These are phyloP conservation scores for Cyamopsis tetragonoloba DNA, from an alignment of 306 rosid genomes.

Conservation along the genomic window DNA sequence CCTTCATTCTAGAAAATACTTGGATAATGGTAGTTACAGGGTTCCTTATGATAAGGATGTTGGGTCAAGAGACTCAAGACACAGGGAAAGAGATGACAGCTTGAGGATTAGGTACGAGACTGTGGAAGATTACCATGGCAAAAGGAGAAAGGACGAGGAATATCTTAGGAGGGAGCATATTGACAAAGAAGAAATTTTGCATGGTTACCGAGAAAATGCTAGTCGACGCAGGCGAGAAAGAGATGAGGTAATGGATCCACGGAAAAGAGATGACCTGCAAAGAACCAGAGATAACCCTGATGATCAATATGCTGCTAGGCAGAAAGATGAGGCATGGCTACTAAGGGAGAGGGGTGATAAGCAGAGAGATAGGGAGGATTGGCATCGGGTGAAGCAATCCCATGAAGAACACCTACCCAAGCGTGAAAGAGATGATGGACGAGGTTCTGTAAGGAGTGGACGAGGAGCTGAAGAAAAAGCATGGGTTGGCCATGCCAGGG, in stretches of 20 bases:
- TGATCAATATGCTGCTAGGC: conserved; percentile 69
- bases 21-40: conserved; percentile 86
- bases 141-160: conserved; percentile 92
- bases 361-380: conserved; percentile 85
- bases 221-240: conserved; percentile 70
- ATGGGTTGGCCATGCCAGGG: conserved; percentile 67
- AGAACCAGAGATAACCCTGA: conserved; percentile 67
- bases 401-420: conserved; percentile 73
- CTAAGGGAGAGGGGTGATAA: conserved; percentile 78
- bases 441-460: conserved; percentile 64
- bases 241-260: conserved; percentile 71
- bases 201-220: conserved; percentile 62
- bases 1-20: conserved; percentile 54
- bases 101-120: conserved; percentile 70
- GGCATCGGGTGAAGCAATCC: conserved; percentile 76
- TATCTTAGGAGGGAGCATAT: conserved; percentile 66
- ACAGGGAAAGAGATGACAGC: conserved; percentile 82
- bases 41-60: conserved; percentile 75
- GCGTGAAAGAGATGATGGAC: conserved; percentile 86
- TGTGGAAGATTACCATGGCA: conserved; percentile 72
- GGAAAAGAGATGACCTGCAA: conserved; percentile 71
- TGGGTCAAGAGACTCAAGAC: conserved; percentile 66
- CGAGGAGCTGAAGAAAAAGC: conserved; percentile 73
- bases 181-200: conserved; percentile 72
- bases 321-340: conserved; percentile 75